These are phyloP conservation scores for Chrysosporium queenslandicum DNA, from an alignment of 2,329 filamentous ascomycete genomes.

Conservation along the genomic window DNA sequence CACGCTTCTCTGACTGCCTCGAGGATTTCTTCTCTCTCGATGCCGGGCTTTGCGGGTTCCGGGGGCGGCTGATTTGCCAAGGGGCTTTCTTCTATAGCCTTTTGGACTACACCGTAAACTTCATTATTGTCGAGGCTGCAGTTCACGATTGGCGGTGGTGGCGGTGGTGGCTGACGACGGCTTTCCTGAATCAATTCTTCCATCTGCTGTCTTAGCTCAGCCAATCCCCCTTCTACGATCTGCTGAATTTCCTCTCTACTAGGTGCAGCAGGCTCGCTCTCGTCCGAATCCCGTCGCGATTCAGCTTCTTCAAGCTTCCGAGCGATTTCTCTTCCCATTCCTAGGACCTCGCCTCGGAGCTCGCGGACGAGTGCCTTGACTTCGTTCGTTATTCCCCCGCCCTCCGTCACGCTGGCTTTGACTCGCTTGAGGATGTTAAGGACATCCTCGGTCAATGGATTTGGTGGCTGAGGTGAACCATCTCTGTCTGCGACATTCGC, in stretches of 20 bases:
- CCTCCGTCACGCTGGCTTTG: conserved; percentile 81
- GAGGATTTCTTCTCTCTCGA: conserved; percentile 74
- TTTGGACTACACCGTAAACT: conserved; percentile 73
- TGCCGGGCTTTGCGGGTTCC: conserved; percentile 40
- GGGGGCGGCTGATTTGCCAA: conserved; percentile 48
- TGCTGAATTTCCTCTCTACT: conserved; percentile 61
- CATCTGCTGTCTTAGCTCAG: conserved; percentile 76
- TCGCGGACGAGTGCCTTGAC: conserved; percentile 86
- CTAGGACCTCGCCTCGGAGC: conserved; percentile 80
- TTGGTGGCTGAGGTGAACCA: conserved; percentile 31
- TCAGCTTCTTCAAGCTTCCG: conserved; percentile 62
- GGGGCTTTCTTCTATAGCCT: conserved; percentile 52
- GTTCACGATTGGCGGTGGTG: conserved; percentile 53
- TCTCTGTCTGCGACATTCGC: conserved; percentile 19
- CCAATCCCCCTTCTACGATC: conserved; percentile 70
- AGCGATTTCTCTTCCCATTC: conserved; percentile 86
- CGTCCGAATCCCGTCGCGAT: conserved; percentile 36
- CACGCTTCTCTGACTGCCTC: conserved; percentile 80
- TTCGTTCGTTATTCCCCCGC: conserved; percentile 79
- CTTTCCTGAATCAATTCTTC: conserved; percentile 68
- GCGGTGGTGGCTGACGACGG: conserved; percentile 56
- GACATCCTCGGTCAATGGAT: conserved; percentile 61
- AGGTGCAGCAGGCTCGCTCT: conserved; percentile 39
- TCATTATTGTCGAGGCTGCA: conserved; percentile 67
- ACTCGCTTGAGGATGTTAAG: conserved; percentile 73